Evolutionary conservation across 768 basidiomycete species (phyloP).

Genomic region (Suillus variegatus): DNA sequence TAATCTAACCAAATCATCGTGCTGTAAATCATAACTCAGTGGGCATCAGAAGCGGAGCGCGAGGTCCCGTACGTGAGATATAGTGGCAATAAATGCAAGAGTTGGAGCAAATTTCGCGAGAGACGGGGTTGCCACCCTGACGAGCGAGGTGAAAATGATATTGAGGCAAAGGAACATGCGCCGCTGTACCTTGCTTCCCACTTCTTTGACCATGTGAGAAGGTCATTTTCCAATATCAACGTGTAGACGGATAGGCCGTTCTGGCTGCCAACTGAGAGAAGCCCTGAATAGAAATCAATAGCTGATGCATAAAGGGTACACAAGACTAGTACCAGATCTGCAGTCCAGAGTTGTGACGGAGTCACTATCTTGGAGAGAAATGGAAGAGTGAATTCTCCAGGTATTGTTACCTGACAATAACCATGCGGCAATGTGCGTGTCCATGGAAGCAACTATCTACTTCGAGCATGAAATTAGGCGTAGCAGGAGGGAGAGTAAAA

Average conservation of each 20-base stretch:
- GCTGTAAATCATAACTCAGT: slow-evolving; percentile 36
- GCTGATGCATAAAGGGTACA: background rate
- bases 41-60: slow-evolving; percentile 3
- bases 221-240: slow-evolving; percentile 75
- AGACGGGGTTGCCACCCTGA: slow-evolving; percentile 51
- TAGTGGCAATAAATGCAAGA: slow-evolving; percentile 69
- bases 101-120: slow-evolving; percentile 73
- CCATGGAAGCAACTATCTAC: slow-evolving; percentile 76
- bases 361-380: slow-evolving; percentile 59
- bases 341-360: slow-evolving; percentile 66
- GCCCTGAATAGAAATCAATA: slow-evolving; percentile 50
- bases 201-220: slow-evolving; percentile 81
- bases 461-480: slow-evolving; percentile 13
- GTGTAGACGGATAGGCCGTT: slow-evolving; percentile 71
- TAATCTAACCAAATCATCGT: slow-evolving; percentile 58
- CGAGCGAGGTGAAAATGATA: slow-evolving; percentile 14
- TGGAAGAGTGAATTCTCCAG: slow-evolving; percentile 83
- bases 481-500: slow-evolving; percentile 2
- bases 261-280: slow-evolving; percentile 69
- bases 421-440: slow-evolving; percentile 74
- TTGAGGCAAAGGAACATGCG: slow-evolving; percentile 7
- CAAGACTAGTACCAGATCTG: slow-evolving; percentile 58
- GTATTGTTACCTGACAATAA: slow-evolving; percentile 65
- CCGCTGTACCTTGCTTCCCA: slow-evolving; percentile 63
- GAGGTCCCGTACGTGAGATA: slow-evolving; percentile 49